Base-by-base conservation (phyloP, 176 grass and related monocot species). In the Eremochloa ophiuroides region DNA sequence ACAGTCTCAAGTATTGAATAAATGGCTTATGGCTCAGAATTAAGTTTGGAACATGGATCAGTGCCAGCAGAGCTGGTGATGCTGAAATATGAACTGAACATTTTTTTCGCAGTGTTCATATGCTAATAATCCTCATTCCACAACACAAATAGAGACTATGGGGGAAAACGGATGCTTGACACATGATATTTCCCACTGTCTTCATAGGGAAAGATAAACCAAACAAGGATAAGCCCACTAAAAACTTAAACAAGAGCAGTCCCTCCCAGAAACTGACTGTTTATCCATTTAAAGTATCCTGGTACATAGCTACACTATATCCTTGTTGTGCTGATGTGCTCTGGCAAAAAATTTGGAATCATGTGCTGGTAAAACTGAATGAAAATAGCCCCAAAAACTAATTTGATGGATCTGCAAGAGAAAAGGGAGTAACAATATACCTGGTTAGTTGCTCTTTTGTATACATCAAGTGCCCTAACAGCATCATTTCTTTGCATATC, bases 401-500 rank as follows among this genome's bases (percentile, higher is more conserved):
- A 37, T 31, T 31, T 58, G 29, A 65, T 50, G 42, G 41, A 74
- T 64, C 58, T 2, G n/a, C 29, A 65, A 39, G 12, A 64, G 12
- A 27, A 63, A 76, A 42, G 28, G 46, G 43, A 5, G 33, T 62
- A 82, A 33, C 28, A 55, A 37, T 79, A 79, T 92, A 96, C 97
- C 97, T 99, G 97, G 40, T 91, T 88, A 86, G 87, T 93, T 85
- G 93, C 89, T 89, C 93, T 91, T 90, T 87, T 94, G 77, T 99
- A 99, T 88, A 99, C 81, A 79, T 99, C 97, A 62, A 99, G 93
- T 70, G 97, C 97, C 83, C 93, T 91, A 73, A 99, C 17, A 66
- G 97, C 97, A 75, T 99, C 93, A 81, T 83, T 95, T 34, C 97
- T 87, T 88, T 93, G 91, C 97, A 99, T 96, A 66, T 99, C 97